A percentile compares a stretch with the other conserved stretches of the same genome.
These are phyloP conservation scores for Trichoderma citrinoviride DNA, from an alignment of 2,329 filamentous ascomycete species.

Conservation along the genomic window DNA sequence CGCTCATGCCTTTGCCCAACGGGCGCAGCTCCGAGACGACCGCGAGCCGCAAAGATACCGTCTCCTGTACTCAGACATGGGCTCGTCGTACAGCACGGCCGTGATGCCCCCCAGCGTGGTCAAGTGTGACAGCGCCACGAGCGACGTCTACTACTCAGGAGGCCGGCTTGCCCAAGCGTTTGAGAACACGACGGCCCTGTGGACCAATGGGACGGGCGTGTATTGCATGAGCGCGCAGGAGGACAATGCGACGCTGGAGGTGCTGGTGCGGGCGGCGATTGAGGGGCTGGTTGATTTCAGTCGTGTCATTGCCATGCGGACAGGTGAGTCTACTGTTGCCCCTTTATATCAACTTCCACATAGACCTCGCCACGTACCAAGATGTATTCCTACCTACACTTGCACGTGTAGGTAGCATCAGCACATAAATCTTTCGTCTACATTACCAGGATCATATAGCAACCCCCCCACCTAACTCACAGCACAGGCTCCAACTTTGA, in stretches of 20 bases:
- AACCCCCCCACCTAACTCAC: background rate
- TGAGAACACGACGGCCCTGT: slow-evolving; percentile 59
- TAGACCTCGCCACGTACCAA: background rate
- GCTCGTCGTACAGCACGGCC: slow-evolving; percentile 41
- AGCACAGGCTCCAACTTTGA: slow-evolving; percentile 64
- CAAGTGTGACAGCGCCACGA: slow-evolving; percentile 66
- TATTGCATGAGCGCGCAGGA: slow-evolving; percentile 74
- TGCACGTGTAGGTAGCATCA: too few species aligned
- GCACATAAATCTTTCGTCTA: too few species aligned
- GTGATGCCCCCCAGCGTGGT: slow-evolving; percentile 53
- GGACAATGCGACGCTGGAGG: slow-evolving; percentile 67
- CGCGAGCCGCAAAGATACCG: slow-evolving; percentile 52
- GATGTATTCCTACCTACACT: background rate
- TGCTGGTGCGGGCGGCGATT: slow-evolving; percentile 57
- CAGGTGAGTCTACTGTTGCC: slow-evolving; percentile 38
- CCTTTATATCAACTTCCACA: background rate
- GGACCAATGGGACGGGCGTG: slow-evolving; percentile 64
- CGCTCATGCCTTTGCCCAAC: slow-evolving; percentile 50
- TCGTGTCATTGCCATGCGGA: slow-evolving; percentile 66
- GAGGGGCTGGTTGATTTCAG: slow-evolving; percentile 61
- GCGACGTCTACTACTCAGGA: slow-evolving; percentile 70
- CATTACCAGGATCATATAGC: background rate
- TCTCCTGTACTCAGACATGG: slow-evolving; percentile 47
- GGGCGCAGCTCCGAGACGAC: slow-evolving; percentile 53
- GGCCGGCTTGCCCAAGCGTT: slow-evolving; percentile 59